Evolutionary conservation across 2,329 filamentous ascomycete genomes (phyloP), one percentile per base, ranked within the genome.

Genomic region (Neodidymelliopsis sp.): DNA sequence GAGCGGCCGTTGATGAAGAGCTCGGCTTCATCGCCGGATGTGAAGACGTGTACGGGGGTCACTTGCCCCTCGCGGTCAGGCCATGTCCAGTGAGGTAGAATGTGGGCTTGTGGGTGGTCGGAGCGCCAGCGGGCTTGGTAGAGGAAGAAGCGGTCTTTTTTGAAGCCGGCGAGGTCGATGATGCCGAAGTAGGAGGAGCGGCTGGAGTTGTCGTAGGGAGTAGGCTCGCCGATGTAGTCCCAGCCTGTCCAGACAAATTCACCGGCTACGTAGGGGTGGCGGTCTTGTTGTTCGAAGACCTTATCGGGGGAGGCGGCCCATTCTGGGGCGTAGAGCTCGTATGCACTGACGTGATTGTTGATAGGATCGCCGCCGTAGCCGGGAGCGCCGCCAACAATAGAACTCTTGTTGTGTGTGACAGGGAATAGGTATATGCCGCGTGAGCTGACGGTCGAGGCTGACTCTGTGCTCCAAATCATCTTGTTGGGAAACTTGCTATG

Each of bases 81-180:
- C 79, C 79, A 84, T 12, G 71, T 82, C 81, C 81, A 83, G 60
- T 83, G 81, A 2, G 81, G 81, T 0, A 83, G 71, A 15, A 83
- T 77, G 55, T 83, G 80, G 3, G 78, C 80, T 60, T 77, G 74
- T 1, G 52, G 62, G 0, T 79, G 31, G 8, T 79, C 75, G 0
- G 80, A 71, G 3, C 75, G 69, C 81, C 81, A 84, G 4, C 79
- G 75, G 0, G 80, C 62, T 58, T 83, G 81, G 52, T 84, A 84
- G 4, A 83, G 57, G 53, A 75, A 83, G 63, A 77, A 84, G 1
- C 81, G 72, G 48, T 84, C 81, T 65, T 84, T 84, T 45, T 72
- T 74, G 66, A 84, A 84, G 1, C 82, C 81, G 0, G 81, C 81
- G 8, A 84, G 68, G 45, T 84, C 81, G 18, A 84, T 74, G 49